Evolutionary conservation across 1,284 basidiomycete genomes (phyloP), one percentile per base, ranked within the genome.

Genomic region (Leccinum angustisporum): DNA sequence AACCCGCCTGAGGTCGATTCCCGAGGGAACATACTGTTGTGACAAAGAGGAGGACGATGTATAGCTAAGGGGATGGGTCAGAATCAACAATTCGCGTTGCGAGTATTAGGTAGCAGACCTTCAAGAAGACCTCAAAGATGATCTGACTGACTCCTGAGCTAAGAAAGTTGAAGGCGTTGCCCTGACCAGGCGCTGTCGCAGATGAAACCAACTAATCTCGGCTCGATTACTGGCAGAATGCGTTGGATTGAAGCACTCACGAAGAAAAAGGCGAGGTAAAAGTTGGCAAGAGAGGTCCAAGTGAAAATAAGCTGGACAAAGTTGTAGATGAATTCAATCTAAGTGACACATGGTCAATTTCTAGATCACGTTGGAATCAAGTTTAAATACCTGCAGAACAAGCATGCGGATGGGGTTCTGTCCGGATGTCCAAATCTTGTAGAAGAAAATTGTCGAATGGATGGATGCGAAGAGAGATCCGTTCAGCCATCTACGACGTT

Each of bases 401-500:
- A 94, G 82, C 80, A 91, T 95, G 64, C 94, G 83, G 79, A 95
- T 86, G 75, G 94, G 87, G 69, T 85, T 84, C 73, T 97, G 94
- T 2, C 94, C 94, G n/a, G 91, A 94, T 1, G 91, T 88, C 91
- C 92, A 95, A 66, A 97, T 92, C 60, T 86, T 84, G 78, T 83
- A 93, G 79, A 88, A 94, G 77, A 90, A 92, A 16, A 91, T 81
- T 1, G 93, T 91, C 1, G 94, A 91, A 70, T 96, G 92, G 58
- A 95, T 85, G 2, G 91, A 91, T 21, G 94, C 94, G 70, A 94
- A 93, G 13, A 94, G 77, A 8, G 90, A 92, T 52, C 94, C 94
- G 70, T 97, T 96, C 64, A 96, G 76, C 94, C 94, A 96, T 67
- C 94, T 85, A 66, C 92, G 87, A 75, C 93, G 89, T 72, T 95